A percentile compares a stretch with the other conserved stretches of the same genome.
phyloP scores from a whole-genome alignment of 2,329 filamentous ascomycete genomes.

The Aureobasidium uvarum region DNA sequence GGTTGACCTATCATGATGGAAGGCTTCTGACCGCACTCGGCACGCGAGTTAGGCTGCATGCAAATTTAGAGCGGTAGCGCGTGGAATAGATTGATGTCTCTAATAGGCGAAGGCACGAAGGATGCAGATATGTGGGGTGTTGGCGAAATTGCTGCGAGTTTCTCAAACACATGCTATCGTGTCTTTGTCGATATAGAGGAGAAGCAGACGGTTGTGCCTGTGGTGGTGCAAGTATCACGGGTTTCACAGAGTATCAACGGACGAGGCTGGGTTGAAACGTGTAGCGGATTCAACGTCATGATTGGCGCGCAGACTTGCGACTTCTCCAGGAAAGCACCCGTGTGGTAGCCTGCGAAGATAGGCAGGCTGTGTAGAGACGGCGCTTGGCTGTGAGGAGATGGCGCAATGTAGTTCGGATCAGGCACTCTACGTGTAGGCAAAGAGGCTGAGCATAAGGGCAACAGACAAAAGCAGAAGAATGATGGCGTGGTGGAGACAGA shows the following conservation, averaged over 20 bases:
- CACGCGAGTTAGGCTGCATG: neutral
- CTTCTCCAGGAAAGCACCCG: neutral
- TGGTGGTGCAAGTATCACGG: neutral
- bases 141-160: neutral
- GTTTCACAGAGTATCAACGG: neutral
- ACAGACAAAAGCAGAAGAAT: neutral
- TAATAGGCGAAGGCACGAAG: slow-evolving; percentile 19
- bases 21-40: neutral
- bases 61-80: neutral
- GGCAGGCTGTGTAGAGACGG: neutral
- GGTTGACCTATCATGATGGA: slow-evolving; percentile 2
- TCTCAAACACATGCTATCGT: neutral
- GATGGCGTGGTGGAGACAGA: neutral
- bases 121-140: slow-evolving; percentile 10
- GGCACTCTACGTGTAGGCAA: neutral
- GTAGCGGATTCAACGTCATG: slow-evolving; percentile 1
- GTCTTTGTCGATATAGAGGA: neutral
- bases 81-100: slow-evolving; percentile 5
- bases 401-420: neutral
- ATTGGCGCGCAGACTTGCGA: slow-evolving; percentile 5
- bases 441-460: neutral
- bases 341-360: neutral
- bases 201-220: neutral
- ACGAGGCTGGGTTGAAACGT: slow-evolving; percentile 12
- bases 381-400: slow-evolving; percentile 3